These are phyloP conservation scores for Diversispora epigaea DNA, from an alignment of 192 early-diverging fungal genomes.

Conservation along the genomic window DNA sequence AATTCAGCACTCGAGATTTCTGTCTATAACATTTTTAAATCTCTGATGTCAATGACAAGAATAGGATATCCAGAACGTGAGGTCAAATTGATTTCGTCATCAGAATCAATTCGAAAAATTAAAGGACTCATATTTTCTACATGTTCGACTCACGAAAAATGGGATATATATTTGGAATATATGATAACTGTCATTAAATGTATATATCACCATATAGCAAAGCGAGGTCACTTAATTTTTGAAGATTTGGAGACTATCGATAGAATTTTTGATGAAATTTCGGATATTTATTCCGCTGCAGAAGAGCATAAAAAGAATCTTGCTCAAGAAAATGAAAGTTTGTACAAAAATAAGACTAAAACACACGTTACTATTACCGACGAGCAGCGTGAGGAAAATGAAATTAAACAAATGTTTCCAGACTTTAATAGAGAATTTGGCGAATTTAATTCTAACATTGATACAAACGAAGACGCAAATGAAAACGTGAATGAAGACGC, in stretches of 20 bases:
- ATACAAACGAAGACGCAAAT: conserved; percentile 39
- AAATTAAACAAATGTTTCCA: conserved; percentile 78
- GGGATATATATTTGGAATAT: conserved; percentile 55
- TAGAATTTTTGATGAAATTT: conserved; percentile 56
- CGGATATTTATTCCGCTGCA: conserved; percentile 60
- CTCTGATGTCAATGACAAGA: conserved; percentile 39
- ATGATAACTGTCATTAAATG: conserved; percentile 49
- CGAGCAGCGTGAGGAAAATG: conserved; percentile 70
- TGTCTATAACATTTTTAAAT: conserved; percentile 5
- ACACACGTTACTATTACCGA: conserved; percentile 46
- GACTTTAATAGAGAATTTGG: conserved; percentile 82
- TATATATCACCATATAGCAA: conserved; percentile 40
- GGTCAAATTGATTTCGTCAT: conserved; percentile 45
- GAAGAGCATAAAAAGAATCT: conserved; percentile 56
- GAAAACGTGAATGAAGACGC: conserved; percentile 6
- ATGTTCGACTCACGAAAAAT: conserved; percentile 39
- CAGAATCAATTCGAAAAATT: conserved; percentile 39
- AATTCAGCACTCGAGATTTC: neutral
- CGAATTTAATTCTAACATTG: conserved; percentile 55
- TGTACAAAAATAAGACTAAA: conserved; percentile 58
- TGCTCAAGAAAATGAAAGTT: conserved; percentile 49
- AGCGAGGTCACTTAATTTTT: conserved; percentile 42
- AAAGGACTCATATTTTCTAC: conserved; percentile 50
- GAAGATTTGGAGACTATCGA: conserved; percentile 49
- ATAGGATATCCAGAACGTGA: conserved; percentile 38